Conservation (phyloP, 2,329 filamentous ascomycete species). For the Diaporthe capsici region DNA sequence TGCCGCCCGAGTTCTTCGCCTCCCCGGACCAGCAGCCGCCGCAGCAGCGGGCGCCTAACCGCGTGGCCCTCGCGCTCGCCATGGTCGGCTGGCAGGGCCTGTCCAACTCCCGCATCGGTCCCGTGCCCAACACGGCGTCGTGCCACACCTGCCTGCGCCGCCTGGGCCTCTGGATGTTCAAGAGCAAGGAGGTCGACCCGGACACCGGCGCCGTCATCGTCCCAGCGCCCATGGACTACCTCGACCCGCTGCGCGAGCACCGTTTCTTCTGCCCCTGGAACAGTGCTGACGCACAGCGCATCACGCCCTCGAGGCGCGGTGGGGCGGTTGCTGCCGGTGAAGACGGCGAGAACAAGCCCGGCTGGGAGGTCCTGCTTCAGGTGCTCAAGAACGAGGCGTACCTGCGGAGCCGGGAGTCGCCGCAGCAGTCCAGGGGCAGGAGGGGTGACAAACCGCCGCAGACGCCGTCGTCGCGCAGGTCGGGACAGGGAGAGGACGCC, state of each 20-base stretch:
- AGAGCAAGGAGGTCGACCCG: slow-evolving; percentile 76
- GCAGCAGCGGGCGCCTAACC: slow-evolving; percentile 60
- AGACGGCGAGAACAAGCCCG: slow-evolving; percentile 58
- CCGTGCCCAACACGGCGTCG: slow-evolving; percentile 79
- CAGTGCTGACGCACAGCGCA: slow-evolving; percentile 73
- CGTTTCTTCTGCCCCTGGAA: slow-evolving; percentile 89
- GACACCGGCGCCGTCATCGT: slow-evolving; percentile 65
- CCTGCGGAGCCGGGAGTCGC: slow-evolving; percentile 57
- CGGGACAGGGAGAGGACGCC: slow-evolving; percentile 17
- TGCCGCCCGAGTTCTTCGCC: slow-evolving; percentile 70
- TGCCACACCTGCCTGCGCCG: slow-evolving; percentile 91
- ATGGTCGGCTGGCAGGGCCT: slow-evolving; percentile 84
- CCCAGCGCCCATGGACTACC: slow-evolving; percentile 73
- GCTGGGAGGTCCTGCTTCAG: slow-evolving; percentile 68
- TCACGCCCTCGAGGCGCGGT: slow-evolving; percentile 45
- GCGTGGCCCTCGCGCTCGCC: slow-evolving; percentile 76
- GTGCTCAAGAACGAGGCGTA: slow-evolving; percentile 72
- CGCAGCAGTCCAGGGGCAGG: slow-evolving; percentile 43
- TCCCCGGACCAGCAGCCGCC: slow-evolving; percentile 40
- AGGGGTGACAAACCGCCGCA: slow-evolving; percentile 40
- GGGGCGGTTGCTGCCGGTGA: slow-evolving; percentile 49
- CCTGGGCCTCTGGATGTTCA: slow-evolving; percentile 95
- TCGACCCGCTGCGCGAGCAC: slow-evolving; percentile 81
- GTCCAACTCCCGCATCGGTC: slow-evolving; percentile 65
- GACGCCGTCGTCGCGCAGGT: slow-evolving; percentile 41